Base-by-base conservation (phyloP, 129 eudicot species). In the Artemisia argyi region DNA sequence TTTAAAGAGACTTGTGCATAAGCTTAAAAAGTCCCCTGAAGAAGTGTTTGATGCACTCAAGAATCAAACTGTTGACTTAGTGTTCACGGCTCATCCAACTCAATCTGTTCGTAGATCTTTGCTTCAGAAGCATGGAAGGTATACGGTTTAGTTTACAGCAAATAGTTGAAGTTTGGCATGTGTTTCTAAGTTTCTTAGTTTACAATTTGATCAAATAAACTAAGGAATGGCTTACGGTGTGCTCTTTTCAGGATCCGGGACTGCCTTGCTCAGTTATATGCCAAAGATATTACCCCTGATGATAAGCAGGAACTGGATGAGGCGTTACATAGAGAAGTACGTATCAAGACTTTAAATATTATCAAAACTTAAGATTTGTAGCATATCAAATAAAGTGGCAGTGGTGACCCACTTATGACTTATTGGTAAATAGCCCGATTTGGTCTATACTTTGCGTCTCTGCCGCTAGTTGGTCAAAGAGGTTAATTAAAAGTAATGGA, bases 111-210 rank as follows among this genome's bases (percentile, higher is more conserved):
- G 99, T 42, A 83, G 99, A 81, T 95, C 99, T 10, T 86, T 95
- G 91, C 99, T 95, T 74, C 99, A 95, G 80, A 95, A 95, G 86
- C 97, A 88, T 83, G 99, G 94, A 65, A 90, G 97, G 99, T 95
- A 77, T 70, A 73, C 73, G n/a, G 28, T 63, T 8, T 69, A 1
- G 69, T 76, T 19, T 17, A 49, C 71, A 71, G 22, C 53, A 12
- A 63, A 71, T 28, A 8, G 16, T 74, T 5, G 66, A 30, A 0
- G 44, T 35, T 54, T 66, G 13, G 1, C 35, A 32, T 14, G 0
- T 3, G 22, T 17, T 16, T 28, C 32, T 26, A 26, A 26, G 30
- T 26, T 26, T 55, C 12, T 53, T 28, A 1, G 46, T 32, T 17
- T 39, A 47, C 19, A 50, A 8, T 47, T 39, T 39, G 9, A 7